Conservation (phyloP, 768 basidiomycete genomes). For the Amanita brunnescens region DNA sequence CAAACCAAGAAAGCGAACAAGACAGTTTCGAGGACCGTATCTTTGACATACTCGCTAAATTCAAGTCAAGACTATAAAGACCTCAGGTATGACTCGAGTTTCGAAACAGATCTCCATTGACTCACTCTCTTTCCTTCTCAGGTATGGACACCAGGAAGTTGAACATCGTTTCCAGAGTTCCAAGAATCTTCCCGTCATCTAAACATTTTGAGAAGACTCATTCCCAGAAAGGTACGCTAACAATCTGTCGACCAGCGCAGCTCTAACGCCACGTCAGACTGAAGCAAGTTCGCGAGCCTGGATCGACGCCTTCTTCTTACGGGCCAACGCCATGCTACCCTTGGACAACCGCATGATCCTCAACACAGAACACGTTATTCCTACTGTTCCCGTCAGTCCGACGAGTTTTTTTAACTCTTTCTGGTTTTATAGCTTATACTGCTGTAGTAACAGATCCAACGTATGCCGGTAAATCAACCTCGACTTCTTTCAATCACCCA, state of each 20-base stretch:
- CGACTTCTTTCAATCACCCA: slow-evolving; percentile 1
- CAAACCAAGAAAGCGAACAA: too few species aligned
- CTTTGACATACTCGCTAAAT: too few species aligned
- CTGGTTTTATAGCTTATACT: not conserved
- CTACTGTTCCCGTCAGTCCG: slow-evolving; percentile 2
- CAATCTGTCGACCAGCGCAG: not conserved
- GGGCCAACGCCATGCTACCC: slow-evolving; percentile 17
- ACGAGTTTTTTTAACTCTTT: not conserved
- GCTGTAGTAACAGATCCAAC: not conserved
- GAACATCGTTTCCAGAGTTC: too few species aligned
- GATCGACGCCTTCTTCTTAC: slow-evolving; percentile 13
- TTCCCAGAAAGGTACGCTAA: slow-evolving; percentile 5
- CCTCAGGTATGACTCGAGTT: too few species aligned
- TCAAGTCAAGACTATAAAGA: too few species aligned
- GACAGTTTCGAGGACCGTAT: too few species aligned
- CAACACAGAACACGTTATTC: slow-evolving; percentile 13
- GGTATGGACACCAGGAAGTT: too few species aligned
- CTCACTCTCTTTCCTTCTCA: too few species aligned
- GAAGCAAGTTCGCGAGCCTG: too few species aligned
- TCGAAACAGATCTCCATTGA: too few species aligned
- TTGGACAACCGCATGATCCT: slow-evolving; percentile 10
- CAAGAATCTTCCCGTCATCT: too few species aligned
- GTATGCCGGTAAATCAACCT: slow-evolving; percentile 1
- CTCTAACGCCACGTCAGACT: too few species aligned
- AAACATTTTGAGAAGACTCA: not conserved